phyloP scores from a whole-genome alignment of 306 rosid genomes.

The Biancaea sappan region DNA sequence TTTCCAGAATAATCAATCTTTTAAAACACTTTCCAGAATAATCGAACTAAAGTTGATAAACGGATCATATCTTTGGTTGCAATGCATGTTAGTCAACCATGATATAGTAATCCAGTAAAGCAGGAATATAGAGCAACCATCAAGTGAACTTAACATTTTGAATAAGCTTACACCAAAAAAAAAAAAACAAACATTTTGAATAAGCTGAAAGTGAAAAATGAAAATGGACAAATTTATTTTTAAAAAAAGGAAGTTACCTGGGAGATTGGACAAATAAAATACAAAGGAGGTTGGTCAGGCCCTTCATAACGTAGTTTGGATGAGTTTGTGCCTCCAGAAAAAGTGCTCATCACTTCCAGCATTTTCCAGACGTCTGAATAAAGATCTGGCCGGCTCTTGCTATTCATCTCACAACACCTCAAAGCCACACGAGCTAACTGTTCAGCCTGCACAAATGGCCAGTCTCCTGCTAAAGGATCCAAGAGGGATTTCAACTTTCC shows the following conservation, averaged over 20 bases:
- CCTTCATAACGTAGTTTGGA: constrained; percentile 61
- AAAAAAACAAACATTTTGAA: not conserved
- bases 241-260: constrained; percentile 57
- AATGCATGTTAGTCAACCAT: not conserved
- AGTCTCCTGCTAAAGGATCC: constrained; percentile 96
- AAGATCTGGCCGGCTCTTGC: constrained; percentile 75
- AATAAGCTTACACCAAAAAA: too few relatives aligned
- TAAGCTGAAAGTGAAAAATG: not conserved
- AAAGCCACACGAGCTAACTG: constrained; percentile 77
- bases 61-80: too few relatives aligned
- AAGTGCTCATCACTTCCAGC: constrained; percentile 80
- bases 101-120: not conserved
- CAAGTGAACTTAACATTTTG: not conserved
- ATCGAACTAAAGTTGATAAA: not conserved
- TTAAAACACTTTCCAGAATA: not conserved
- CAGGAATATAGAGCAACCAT: not conserved
- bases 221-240: constrained; percentile 1
- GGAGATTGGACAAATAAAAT: constrained; percentile 84
- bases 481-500: constrained; percentile 65
- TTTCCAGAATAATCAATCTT: not conserved
- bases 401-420: constrained; percentile 76
- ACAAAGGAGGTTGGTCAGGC: constrained; percentile 72
- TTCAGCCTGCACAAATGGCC: constrained; percentile 93
- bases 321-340: constrained; percentile 59
- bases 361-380: constrained; percentile 77